phyloP scores from a whole-genome alignment of 306 rosid species.

The Citrullus amarus region DNA sequence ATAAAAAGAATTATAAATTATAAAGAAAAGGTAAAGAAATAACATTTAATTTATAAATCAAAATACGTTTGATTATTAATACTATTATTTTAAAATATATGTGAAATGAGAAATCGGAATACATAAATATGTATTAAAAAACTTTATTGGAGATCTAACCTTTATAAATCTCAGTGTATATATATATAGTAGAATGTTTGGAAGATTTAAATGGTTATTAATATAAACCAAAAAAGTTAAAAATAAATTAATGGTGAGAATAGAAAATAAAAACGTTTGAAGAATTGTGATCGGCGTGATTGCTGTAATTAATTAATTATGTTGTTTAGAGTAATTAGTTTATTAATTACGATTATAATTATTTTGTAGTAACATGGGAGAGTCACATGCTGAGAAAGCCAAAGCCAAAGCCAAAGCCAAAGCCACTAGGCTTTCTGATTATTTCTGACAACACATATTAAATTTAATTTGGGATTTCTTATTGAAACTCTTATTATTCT shows the following conservation, averaged over 20 bases:
- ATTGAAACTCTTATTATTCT: no score
- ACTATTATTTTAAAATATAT: no score
- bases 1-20: no score
- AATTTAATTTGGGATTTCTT: not conserved
- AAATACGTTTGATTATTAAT: no score
- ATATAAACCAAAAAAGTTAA: not conserved
- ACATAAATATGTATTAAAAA: no score
- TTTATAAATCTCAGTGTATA: no score
- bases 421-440: not conserved
- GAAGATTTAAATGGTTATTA: not conserved
- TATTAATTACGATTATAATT: not conserved
- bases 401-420: not conserved
- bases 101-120: no score
- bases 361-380: not conserved
- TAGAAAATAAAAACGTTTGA: not conserved
- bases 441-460: not conserved
- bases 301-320: not conserved
- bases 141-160: no score
- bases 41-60: no score
- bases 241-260: not conserved
- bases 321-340: not conserved
- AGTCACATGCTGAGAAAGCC: not conserved
- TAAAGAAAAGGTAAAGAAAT: no score
- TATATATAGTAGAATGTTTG: no score
- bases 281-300: not conserved